A percentile compares a stretch with the other conserved stretches of the same genome.
Evolutionary conservation across 495 filamentous ascomycete species (phyloP).

Genomic region (Filosporella fistucella): DNA sequence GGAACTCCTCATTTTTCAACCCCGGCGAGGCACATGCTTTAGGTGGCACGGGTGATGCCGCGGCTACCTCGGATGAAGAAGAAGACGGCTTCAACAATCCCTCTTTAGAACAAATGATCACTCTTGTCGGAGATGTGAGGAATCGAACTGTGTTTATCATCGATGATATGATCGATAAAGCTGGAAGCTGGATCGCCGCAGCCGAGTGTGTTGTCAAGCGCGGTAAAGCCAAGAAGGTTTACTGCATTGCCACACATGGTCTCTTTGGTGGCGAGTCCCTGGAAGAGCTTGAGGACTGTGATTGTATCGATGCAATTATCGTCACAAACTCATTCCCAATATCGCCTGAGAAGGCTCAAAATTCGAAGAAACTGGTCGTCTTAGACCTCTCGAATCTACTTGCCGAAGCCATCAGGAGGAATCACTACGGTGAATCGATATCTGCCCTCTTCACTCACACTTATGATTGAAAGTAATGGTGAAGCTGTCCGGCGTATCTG

Average conservation of each 20-base stretch:
- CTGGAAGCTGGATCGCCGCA: constrained; percentile 96
- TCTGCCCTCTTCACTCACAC: constrained; percentile 77
- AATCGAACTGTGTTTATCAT: constrained; percentile 86
- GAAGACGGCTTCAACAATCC: constrained; percentile 69
- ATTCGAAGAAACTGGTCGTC: constrained; percentile 78
- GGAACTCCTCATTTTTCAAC: constrained; percentile 50
- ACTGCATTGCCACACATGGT: constrained; percentile 96
- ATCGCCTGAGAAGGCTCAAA: constrained; percentile 58
- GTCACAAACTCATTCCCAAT: constrained; percentile 98
- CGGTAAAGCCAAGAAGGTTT: constrained; percentile 87
- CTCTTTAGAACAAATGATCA: constrained; percentile 87
- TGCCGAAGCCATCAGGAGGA: constrained; percentile 87
- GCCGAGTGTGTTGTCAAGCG: constrained; percentile 95
- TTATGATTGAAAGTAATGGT: constrained; percentile 52
- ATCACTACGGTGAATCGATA: constrained; percentile 89
- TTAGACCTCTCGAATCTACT: constrained; percentile 85
- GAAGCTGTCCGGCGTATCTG: no score
- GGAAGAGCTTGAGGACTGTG: constrained; percentile 84
- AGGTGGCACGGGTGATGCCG: constrained; percentile 77
- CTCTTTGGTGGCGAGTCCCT: constrained; percentile 88
- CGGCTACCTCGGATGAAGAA: constrained; percentile 81
- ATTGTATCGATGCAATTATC: constrained; percentile 88
- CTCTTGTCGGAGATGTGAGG: constrained; percentile 88
- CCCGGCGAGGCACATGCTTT: constrained; percentile 56
- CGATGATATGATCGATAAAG: constrained; percentile 98